Base-by-base conservation (phyloP, 768 basidiomycete species). In the Naganishia kalamii region DNA sequence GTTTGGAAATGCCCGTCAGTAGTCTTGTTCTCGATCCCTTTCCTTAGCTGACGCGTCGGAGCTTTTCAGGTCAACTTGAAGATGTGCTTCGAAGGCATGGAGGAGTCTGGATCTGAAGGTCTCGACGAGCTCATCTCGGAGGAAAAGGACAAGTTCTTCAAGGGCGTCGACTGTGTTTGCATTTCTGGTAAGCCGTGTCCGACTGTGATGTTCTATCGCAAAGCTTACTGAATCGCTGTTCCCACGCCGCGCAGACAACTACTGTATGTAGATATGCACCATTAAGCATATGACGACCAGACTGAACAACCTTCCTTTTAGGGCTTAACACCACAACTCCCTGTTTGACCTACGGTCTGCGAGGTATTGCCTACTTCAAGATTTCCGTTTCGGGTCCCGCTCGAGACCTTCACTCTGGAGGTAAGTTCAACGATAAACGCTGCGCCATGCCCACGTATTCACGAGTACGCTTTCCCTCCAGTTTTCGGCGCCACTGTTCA, bases 41-140 rank as follows among this genome's bases (percentile, higher is more conserved):
- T 50, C 8, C 11, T 19, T 43, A n/a, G 25, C 35, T 40, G n/a
- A 41, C 25, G 59, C 41, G 4, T 23, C 27, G 30, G 49, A 25
- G 37, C 23, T 37, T 29, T 47, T 6, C 49, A 77, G 74, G 76
- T 97, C 29, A 96, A 97, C 75, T 79, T 97, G 62, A 85, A 85
- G 69, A 86, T 89, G 81, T 90, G 89, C 81, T 92, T 98, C 71
- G 94, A 98, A 77, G 93, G 81, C 52, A 98, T 96, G 93, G 94
- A 98, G 77, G 94, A 98, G 81, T 87, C 84, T 67, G 93, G 92
- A 5, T 89, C 88, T 44, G 89, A 90, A 70, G 92, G 92, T 1
- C 83, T 97, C 13, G 92, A 96, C 71, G 88, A 89, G 35, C 84
- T 94, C 47, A 90, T 97, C 67, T 78, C 82, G 66, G 81, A 81